Percentiles rank a stretch among this genome's conserved stretches.
Conservation (phyloP, 2,329 filamentous ascomycete genomes). For the Neoascochyta sp. region DNA sequence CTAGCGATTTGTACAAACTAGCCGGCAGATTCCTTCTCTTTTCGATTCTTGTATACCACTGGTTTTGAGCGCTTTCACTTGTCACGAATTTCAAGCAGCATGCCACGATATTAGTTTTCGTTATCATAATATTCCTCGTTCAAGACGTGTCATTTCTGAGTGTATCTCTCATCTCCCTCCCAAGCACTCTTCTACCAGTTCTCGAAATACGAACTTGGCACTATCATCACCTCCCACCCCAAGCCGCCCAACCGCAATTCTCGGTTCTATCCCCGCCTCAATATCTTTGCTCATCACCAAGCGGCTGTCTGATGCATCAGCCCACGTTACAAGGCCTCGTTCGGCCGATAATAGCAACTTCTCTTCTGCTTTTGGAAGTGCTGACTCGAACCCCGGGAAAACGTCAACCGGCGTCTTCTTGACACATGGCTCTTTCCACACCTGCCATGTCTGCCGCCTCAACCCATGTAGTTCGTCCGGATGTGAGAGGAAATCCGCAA, state of each 20-base stretch:
- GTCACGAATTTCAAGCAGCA: too few relatives aligned
- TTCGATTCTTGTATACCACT: slow-evolving; percentile 9
- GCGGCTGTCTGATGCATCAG: neutral
- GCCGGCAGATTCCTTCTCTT: neutral
- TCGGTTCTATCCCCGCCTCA: neutral
- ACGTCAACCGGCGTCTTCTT: neutral
- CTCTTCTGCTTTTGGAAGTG: neutral
- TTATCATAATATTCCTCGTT: too few relatives aligned
- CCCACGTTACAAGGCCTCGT: neutral
- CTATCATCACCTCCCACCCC: neutral
- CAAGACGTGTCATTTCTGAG: too few relatives aligned
- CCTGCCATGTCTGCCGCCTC: slow-evolving; percentile 6
- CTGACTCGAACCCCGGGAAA: neutral
- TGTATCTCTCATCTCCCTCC: neutral
- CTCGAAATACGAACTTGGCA: neutral
- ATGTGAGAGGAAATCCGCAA: slow-evolving; percentile 10
- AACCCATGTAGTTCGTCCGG: neutral
- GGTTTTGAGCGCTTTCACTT: too few relatives aligned
- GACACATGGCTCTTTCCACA: slow-evolving; percentile 7
- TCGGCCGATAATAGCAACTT: neutral
- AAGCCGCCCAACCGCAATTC: neutral
- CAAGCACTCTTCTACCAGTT: slow-evolving; percentile 1
- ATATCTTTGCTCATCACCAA: slow-evolving; percentile 4
- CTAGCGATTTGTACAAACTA: neutral
- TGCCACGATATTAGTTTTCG: too few relatives aligned